phyloP scores from a whole-genome alignment of 1,139 yeast genomes.

The Hemisphaericaspora lyxosophila region DNA sequence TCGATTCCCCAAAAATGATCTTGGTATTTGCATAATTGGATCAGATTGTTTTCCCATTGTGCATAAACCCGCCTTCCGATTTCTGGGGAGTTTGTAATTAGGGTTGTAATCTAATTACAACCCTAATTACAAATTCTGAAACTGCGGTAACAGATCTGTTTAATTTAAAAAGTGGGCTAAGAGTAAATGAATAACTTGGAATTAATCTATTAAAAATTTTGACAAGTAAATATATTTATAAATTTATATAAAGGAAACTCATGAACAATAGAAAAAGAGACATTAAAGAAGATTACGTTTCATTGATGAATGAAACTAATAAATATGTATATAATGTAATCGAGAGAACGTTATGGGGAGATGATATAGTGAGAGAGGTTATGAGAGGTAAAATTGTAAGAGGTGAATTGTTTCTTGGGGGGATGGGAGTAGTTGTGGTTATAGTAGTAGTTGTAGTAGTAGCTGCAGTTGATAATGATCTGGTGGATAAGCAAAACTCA shows the following conservation, averaged over 20 bases:
- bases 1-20: too few species aligned
- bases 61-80: too few species aligned
- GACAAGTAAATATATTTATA: constrained; percentile 3
- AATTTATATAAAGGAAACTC: constrained; percentile 3
- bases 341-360: neutral
- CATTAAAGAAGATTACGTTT: neutral
- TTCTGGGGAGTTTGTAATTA: too few species aligned
- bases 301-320: constrained; percentile 1
- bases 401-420: neutral
- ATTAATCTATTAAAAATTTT: neutral
- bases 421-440: neutral
- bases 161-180: too few species aligned
- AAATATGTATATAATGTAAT: constrained; percentile 3
- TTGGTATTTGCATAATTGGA: too few species aligned
- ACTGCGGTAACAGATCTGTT: too few species aligned
- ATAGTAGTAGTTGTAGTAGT: neutral
- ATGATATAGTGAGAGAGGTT: neutral
- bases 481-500: neutral
- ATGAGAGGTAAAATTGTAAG: neutral
- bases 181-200: too few species aligned
- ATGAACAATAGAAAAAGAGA: constrained; percentile 5
- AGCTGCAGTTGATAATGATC: neutral
- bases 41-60: too few species aligned
- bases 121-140: too few species aligned
- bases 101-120: too few species aligned